Evolutionary conservation across 2,329 filamentous ascomycete genomes (phyloP).

Genomic region (Alternaria arbusti): DNA sequence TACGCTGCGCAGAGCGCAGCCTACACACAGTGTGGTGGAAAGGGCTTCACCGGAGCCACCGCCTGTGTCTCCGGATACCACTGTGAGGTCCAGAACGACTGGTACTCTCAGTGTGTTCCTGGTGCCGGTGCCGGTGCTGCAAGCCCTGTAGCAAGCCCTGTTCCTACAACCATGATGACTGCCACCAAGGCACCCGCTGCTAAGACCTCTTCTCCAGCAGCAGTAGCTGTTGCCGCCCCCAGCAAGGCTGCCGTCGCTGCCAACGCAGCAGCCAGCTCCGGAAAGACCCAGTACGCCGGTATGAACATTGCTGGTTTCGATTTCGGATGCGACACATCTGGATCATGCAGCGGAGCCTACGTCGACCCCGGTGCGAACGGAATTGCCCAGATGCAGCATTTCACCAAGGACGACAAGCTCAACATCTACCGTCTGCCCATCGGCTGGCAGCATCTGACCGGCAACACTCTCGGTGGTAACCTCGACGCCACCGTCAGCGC

Average conservation of each 20-base stretch:
- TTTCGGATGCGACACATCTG: constrained; percentile 52
- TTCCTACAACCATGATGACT: neutral
- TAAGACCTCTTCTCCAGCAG: neutral
- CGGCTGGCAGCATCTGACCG: constrained; percentile 66
- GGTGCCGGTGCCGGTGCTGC: neutral
- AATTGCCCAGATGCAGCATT: constrained; percentile 63
- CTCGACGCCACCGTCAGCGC: constrained; percentile 58
- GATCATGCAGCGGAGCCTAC: constrained; percentile 31
- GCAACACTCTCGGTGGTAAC: constrained; percentile 57
- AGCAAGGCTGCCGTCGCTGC: neutral
- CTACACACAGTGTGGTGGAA: constrained; percentile 51
- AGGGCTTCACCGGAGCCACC: constrained; percentile 45
- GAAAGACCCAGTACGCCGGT: constrained; percentile 39
- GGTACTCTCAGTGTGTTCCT: constrained; percentile 51
- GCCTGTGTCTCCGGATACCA: constrained; percentile 44
- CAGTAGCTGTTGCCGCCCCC: neutral
- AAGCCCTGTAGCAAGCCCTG: neutral
- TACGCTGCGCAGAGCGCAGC: neutral
- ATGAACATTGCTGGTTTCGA: constrained; percentile 58
- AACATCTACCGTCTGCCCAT: constrained; percentile 66
- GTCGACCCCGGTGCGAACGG: constrained; percentile 43
- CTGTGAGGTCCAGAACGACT: constrained; percentile 48
- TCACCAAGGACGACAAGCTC: constrained; percentile 59
- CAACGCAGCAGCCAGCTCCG: neutral
- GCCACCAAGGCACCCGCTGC: neutral